These are phyloP conservation scores for Phytophthora sansomeana DNA, from an alignment of 352 stramenopile genomes.

Conservation along the genomic window DNA sequence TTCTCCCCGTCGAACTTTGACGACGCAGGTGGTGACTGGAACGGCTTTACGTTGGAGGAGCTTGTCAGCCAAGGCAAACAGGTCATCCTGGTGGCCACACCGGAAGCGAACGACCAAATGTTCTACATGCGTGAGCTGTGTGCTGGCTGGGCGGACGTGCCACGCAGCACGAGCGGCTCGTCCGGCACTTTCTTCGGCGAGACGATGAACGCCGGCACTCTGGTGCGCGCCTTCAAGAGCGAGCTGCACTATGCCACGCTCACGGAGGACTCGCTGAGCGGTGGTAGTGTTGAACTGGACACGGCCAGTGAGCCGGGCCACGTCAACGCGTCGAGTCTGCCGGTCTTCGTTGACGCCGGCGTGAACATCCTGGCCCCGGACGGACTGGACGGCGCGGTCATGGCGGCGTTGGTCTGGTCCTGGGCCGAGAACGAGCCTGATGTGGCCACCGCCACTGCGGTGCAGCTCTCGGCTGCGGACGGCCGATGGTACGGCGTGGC, in stretches of 20 bases:
- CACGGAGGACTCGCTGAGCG: slow-evolving; percentile 37
- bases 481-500: slow-evolving; percentile 57
- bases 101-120: slow-evolving; percentile 50
- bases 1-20: slow-evolving; percentile 54
- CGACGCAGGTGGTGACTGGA: slow-evolving; percentile 43
- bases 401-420: slow-evolving; percentile 65
- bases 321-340: slow-evolving; percentile 44
- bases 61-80: slow-evolving; percentile 58
- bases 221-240: slow-evolving; percentile 56
- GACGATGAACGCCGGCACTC: slow-evolving; percentile 46
- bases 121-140: slow-evolving; percentile 58
- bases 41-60: slow-evolving; percentile 48
- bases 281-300: slow-evolving; percentile 20
- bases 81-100: slow-evolving; percentile 51
- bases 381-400: slow-evolving; percentile 47
- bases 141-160: slow-evolving; percentile 47
- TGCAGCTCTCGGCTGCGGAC: slow-evolving; percentile 49
- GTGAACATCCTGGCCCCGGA: slow-evolving; percentile 67
- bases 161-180: slow-evolving; percentile 16
- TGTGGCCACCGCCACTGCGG: slow-evolving; percentile 32
- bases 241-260: slow-evolving; percentile 59
- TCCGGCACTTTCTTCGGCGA: slow-evolving; percentile 43
- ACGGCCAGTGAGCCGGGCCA: slow-evolving; percentile 37
- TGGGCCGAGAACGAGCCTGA: slow-evolving; percentile 58
- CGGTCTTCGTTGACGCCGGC: slow-evolving; percentile 52